Conservation (phyloP, 768 basidiomycete genomes). For the Exsudoporus frostii region DNA sequence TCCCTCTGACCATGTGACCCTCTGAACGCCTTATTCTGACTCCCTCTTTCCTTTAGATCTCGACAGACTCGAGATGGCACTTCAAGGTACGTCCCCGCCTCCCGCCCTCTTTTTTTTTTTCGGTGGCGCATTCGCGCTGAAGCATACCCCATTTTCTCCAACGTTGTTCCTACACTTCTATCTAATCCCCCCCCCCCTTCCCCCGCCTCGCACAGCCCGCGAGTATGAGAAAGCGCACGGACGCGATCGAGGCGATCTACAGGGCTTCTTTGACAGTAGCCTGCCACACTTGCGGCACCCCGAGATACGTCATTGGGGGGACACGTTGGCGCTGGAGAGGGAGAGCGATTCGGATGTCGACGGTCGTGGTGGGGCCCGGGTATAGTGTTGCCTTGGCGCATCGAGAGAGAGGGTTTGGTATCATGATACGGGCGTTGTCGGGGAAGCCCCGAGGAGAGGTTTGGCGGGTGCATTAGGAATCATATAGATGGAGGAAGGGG, state of each 20-base stretch:
- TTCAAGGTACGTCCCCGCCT: constrained; percentile 53
- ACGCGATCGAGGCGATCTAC: constrained; percentile 44
- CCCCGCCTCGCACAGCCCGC: constrained; percentile 43
- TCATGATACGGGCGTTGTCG: too few species aligned
- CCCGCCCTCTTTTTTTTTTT: background rate
- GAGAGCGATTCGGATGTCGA: constrained; percentile 4
- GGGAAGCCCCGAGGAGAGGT: too few species aligned
- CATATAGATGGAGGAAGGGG: too few species aligned
- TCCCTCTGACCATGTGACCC: background rate
- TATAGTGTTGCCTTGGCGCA: too few species aligned
- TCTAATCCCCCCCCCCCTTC: background rate
- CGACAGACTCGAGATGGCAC: constrained; percentile 85
- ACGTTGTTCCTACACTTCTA: too few species aligned
- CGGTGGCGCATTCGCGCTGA: background rate
- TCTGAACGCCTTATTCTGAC: background rate
- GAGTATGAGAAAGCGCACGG: constrained; percentile 67
- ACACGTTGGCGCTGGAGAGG: constrained; percentile 31
- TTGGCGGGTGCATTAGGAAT: too few species aligned
- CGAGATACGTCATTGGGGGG: constrained; percentile 72
- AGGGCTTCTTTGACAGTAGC: constrained; percentile 79
- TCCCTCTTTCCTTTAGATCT: constrained; percentile 50
- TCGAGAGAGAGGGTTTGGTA: too few species aligned
- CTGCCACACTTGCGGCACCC: constrained; percentile 68
- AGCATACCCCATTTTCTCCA: background rate
- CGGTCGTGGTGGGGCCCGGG: too few species aligned